phyloP scores from a whole-genome alignment of 305 asterid species.

The Fraxinus platypoda region DNA sequence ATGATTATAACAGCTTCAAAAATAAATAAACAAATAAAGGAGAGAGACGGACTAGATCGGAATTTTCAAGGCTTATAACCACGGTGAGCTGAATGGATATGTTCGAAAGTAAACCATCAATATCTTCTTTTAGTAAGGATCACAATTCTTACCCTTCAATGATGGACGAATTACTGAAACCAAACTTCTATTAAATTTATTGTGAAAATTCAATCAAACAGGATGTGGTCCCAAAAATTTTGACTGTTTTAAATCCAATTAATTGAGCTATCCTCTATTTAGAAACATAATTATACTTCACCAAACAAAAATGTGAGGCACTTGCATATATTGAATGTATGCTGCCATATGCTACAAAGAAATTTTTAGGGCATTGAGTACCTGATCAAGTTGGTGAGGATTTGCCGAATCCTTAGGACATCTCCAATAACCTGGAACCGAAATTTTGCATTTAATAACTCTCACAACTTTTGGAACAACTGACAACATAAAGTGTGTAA shows the following conservation, averaged over 20 bases:
- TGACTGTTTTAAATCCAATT: background rate
- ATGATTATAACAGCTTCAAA: background rate
- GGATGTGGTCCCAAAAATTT: background rate
- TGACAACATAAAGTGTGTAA: background rate
- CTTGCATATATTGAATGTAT: background rate
- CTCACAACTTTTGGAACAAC: background rate
- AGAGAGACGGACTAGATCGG: background rate
- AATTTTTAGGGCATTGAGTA: conserved; percentile 22
- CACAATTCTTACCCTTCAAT: background rate
- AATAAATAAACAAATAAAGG: background rate
- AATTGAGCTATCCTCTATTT: background rate
- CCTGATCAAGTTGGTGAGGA: conserved; percentile 91
- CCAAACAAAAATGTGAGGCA: background rate
- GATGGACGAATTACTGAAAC: background rate
- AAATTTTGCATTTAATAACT: background rate
- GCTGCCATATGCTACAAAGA: background rate
- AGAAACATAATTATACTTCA: background rate
- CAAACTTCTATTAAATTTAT: background rate
- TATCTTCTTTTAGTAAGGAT: background rate
- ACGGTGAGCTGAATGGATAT: background rate
- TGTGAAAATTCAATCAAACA: background rate
- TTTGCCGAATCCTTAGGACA: conserved; percentile 88
- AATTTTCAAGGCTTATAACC: background rate
- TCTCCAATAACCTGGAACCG: conserved; percentile 73
- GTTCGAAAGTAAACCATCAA: background rate